These are phyloP conservation scores for Pecoramyces ruminantium DNA, from an alignment of 192 early-diverging fungal species.

Conservation along the genomic window DNA sequence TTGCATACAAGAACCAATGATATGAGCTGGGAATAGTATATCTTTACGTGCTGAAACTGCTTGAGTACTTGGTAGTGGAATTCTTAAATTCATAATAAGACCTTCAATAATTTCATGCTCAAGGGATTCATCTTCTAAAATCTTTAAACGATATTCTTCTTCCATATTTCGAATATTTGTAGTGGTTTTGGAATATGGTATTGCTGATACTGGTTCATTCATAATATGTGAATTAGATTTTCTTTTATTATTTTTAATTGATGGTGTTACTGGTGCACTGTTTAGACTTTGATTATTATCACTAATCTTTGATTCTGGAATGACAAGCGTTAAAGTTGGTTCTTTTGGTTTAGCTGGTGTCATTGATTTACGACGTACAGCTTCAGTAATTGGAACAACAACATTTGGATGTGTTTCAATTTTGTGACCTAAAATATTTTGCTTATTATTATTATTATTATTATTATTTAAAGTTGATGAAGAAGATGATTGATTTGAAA, in stretches of 20 bases:
- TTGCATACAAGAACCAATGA: constrained; percentile 41
- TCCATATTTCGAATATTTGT: neutral
- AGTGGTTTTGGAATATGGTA: neutral
- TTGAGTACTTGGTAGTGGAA: constrained; percentile 68
- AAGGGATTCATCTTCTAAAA: constrained; percentile 23
- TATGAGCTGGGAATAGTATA: constrained; percentile 88
- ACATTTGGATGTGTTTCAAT: neutral
- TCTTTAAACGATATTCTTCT: constrained; percentile 2
- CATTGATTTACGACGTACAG: neutral
- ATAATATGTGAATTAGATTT: neutral
- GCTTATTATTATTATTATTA: too few relatives aligned
- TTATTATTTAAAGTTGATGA: too few relatives aligned
- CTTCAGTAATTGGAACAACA: neutral
- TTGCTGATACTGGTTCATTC: neutral
- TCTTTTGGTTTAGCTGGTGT: neutral
- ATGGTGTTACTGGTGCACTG: neutral
- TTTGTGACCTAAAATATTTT: neutral
- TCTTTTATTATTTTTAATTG: neutral
- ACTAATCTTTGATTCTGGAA: neutral
- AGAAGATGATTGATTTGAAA: too few relatives aligned
- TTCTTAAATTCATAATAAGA: constrained; percentile 73
- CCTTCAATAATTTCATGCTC: constrained; percentile 69
- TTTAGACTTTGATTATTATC: neutral
- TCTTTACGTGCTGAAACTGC: constrained; percentile 61
- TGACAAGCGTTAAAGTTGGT: neutral